Evolutionary conservation across 2,329 filamentous ascomycete genomes (phyloP).

Genomic region (Elsinoe batatas): DNA sequence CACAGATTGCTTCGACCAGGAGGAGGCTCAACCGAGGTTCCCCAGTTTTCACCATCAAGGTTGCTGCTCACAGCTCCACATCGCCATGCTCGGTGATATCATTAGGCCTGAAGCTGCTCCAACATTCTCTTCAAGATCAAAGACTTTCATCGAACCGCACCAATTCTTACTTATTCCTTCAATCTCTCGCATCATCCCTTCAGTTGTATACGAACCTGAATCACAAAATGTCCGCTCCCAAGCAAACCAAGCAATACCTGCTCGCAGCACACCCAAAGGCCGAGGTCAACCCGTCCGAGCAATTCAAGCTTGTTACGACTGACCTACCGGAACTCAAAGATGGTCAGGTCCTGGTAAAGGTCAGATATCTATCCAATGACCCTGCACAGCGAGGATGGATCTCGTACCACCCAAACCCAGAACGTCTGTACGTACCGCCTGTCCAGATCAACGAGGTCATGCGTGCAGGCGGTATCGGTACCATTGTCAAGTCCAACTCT

Average conservation of each 20-base stretch:
- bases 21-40: not conserved
- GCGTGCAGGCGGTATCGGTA: slow-evolving; percentile 28
- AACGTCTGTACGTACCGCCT: slow-evolving; percentile 39
- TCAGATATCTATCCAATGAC: slow-evolving; percentile 42
- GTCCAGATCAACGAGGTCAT: slow-evolving; percentile 34
- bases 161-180: not conserved
- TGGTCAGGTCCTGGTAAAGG: slow-evolving; percentile 39
- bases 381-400: slow-evolving; percentile 46
- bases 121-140: not conserved
- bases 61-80: not conserved
- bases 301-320: slow-evolving; percentile 30
- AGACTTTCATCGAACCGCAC: not conserved
- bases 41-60: not conserved
- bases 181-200: not conserved
- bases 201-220: not conserved
- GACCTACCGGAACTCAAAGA: slow-evolving; percentile 28
- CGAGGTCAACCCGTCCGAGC: not conserved
- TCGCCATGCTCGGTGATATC: not conserved
- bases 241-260: slow-evolving; percentile 11
- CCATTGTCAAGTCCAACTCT: slow-evolving; percentile 31
- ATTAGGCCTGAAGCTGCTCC: not conserved
- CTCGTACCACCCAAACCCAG: slow-evolving; percentile 19
- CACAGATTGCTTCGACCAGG: not conserved
- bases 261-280: slow-evolving; percentile 8
- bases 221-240: slow-evolving; percentile 2